A percentile compares a stretch with the other conserved stretches of the same genome.
phyloP scores from a whole-genome alignment of 73 alveolate species.

The Urostyla sp. region DNA sequence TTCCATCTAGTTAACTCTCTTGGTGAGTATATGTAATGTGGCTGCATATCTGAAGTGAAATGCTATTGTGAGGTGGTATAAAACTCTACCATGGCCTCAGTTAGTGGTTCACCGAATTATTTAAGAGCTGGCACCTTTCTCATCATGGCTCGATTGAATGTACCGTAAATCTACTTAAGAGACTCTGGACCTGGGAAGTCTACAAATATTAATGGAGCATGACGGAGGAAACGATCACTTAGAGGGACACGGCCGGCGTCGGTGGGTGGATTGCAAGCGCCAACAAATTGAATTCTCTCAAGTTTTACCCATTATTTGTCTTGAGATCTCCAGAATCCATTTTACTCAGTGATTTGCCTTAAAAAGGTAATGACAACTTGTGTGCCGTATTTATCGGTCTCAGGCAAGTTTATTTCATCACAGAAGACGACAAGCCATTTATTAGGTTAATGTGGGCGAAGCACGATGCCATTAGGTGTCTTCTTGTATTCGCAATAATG shows the following conservation, averaged over 20 bases:
- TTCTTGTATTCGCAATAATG: slow-evolving; percentile 98
- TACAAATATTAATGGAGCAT: slow-evolving; percentile 95
- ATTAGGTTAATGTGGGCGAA: slow-evolving; percentile 94
- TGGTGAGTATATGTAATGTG: slow-evolving; percentile 99
- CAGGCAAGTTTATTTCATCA: slow-evolving; percentile 99
- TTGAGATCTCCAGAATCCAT: slow-evolving; percentile 98
- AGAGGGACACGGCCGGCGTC: slow-evolving; percentile 99
- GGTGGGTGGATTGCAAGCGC: slow-evolving; percentile 99
- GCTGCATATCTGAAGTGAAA: slow-evolving; percentile 98
- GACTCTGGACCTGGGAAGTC: slow-evolving; percentile 99
- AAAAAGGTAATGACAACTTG: slow-evolving; percentile 94
- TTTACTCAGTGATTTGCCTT: slow-evolving; percentile 97
- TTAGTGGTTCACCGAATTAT: slow-evolving; percentile 87
- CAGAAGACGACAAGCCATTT: slow-evolving; percentile 99
- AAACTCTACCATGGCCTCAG: slow-evolving; percentile 99
- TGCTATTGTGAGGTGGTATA: slow-evolving; percentile 92
- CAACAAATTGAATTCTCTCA: slow-evolving; percentile 97
- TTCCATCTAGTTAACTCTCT: slow-evolving; percentile 97
- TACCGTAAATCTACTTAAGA: slow-evolving; percentile 97
- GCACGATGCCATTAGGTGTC: slow-evolving; percentile 92
- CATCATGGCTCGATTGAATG: slow-evolving; percentile 98
- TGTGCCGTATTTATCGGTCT: slow-evolving; percentile 96
- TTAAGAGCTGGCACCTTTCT: slow-evolving; percentile 86
- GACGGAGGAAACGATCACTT: slow-evolving; percentile 96
- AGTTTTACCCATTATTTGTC: slow-evolving; percentile 94